Percentiles rank a stretch among this genome's conserved stretches.
Conservation (phyloP, 805 yeast genomes). For the Metschnikowia reukaufii region DNA sequence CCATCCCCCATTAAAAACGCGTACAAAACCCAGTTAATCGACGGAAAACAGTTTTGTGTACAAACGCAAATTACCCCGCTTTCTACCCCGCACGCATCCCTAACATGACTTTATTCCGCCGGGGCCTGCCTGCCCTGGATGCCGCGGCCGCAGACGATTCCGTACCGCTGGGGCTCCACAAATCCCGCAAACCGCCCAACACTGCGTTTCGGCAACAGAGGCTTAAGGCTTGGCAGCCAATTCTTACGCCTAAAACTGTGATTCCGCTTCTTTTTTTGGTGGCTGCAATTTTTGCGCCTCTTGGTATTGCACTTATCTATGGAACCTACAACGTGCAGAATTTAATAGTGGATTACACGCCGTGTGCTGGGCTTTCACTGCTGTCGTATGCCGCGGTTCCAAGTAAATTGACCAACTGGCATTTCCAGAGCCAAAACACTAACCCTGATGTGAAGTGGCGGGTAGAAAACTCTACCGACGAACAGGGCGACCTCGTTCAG, state of each 20-base stretch:
- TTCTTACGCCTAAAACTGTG: slow-evolving; percentile 87
- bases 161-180: slow-evolving; percentile 18
- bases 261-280: slow-evolving; percentile 75
- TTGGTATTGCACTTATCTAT: slow-evolving; percentile 80
- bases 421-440: slow-evolving; percentile 52
- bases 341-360: slow-evolving; percentile 69
- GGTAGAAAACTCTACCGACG: slow-evolving; percentile 34
- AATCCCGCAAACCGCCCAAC: slow-evolving; percentile 48
- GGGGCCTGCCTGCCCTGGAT: slow-evolving; percentile 26
- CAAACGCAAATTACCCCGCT: not conserved
- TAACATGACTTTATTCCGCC: slow-evolving; percentile 37
- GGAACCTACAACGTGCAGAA: slow-evolving; percentile 82
- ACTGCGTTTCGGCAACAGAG: slow-evolving; percentile 81
- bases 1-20: not conserved
- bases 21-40: not conserved
- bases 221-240: slow-evolving; percentile 77
- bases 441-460: slow-evolving; percentile 66
- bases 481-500: slow-evolving; percentile 35
- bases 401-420: slow-evolving; percentile 52
- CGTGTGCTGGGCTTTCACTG: slow-evolving; percentile 52
- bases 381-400: slow-evolving; percentile 55
- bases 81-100: not conserved
- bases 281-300: slow-evolving; percentile 81
- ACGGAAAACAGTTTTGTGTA: too few relatives aligned
- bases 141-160: slow-evolving; percentile 19